These are phyloP conservation scores for Tephrocybe sp. DNA, from an alignment of 768 basidiomycete species.

Conservation along the genomic window DNA sequence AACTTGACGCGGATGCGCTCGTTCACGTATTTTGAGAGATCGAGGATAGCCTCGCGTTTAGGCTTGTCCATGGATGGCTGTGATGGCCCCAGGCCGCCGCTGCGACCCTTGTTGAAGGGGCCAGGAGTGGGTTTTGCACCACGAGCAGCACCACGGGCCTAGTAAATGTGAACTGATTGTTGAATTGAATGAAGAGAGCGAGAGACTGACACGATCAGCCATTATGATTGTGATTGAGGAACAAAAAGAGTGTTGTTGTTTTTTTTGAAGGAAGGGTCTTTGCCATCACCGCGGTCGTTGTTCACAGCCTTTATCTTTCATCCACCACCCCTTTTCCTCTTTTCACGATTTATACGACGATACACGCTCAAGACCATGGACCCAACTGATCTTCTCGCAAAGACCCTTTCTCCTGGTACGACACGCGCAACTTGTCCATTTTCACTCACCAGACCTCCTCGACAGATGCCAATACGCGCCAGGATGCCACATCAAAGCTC, in stretches of 20 bases:
- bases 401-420: constrained; percentile 88
- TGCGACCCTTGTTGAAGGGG: constrained; percentile 44
- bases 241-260: constrained; percentile 10
- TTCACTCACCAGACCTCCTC: constrained; percentile 19
- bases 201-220: constrained; percentile 59
- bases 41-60: constrained; percentile 91
- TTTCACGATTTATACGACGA: constrained; percentile 14
- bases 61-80: constrained; percentile 66
- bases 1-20: constrained; percentile 94
- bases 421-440: constrained; percentile 29
- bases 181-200: constrained; percentile 23
- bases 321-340: constrained; percentile 1
- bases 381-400: constrained; percentile 86
- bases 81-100: constrained; percentile 44
- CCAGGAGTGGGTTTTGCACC: constrained; percentile 45
- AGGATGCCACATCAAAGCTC: constrained; percentile 87
- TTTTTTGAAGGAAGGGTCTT: constrained; percentile 13
- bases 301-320: background rate
- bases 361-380: constrained; percentile 61
- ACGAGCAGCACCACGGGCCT: constrained; percentile 59
- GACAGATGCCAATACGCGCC: constrained; percentile 85
- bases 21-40: constrained; percentile 92
- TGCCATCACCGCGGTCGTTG: constrained; percentile 3
- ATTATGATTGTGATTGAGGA: constrained; percentile 27
- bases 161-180: constrained; percentile 28